These are phyloP conservation scores for Ogataea ganodermae DNA, from an alignment of 805 yeast genomes.

Conservation along the genomic window DNA sequence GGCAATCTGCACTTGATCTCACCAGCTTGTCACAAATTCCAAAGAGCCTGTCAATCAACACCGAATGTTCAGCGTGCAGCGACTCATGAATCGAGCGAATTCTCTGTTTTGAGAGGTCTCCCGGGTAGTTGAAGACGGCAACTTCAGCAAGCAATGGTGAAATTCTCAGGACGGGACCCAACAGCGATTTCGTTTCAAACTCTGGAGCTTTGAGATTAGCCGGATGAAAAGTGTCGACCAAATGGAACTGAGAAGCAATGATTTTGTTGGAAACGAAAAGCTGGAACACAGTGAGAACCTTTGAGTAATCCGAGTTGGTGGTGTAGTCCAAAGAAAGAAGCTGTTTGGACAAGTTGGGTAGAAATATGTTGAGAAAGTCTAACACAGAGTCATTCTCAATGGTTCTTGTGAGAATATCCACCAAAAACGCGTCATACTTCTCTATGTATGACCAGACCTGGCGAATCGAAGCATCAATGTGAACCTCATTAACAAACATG, in stretches of 20 bases:
- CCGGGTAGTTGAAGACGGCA: conserved; percentile 47
- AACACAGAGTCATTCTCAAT: conserved; percentile 64
- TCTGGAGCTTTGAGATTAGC: conserved; percentile 49
- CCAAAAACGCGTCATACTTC: conserved; percentile 46
- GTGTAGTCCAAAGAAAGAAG: conserved; percentile 45
- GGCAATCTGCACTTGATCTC: conserved; percentile 66
- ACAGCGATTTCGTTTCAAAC: conserved; percentile 60
- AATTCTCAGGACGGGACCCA: conserved; percentile 76
- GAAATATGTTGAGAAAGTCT: conserved; percentile 58
- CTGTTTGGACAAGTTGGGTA: conserved; percentile 45
- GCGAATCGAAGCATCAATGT: conserved; percentile 32
- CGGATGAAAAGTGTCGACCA: conserved; percentile 55
- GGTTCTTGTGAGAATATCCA: conserved; percentile 58
- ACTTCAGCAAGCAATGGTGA: conserved; percentile 68
- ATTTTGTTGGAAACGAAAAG: conserved; percentile 57
- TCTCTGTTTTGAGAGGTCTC: conserved; percentile 42
- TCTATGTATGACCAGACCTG: conserved; percentile 29
- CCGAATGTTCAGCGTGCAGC: conserved; percentile 62
- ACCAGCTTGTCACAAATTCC: conserved; percentile 71
- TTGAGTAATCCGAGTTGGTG: conserved; percentile 50
- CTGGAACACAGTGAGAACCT: conserved; percentile 57
- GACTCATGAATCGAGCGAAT: conserved; percentile 56
- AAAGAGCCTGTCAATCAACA: conserved; percentile 63
- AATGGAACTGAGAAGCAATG: conserved; percentile 61
- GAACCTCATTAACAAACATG: conserved; percentile 47